These are phyloP conservation scores for Fusarium tanahbumbuense DNA, from an alignment of 2,329 filamentous ascomycete genomes.

Conservation along the genomic window DNA sequence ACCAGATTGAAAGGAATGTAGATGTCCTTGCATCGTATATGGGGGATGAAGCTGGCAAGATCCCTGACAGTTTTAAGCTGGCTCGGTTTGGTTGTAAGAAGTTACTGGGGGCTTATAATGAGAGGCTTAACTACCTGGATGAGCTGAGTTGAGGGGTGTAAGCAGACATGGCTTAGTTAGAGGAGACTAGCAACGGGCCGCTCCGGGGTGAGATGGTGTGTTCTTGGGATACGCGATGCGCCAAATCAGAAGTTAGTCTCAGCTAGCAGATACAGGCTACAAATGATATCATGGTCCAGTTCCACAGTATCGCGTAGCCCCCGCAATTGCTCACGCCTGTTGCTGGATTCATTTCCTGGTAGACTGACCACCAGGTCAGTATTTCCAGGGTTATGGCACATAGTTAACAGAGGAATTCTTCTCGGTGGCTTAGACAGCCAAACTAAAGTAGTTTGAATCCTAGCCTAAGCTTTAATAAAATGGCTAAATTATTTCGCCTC, in stretches of 20 bases:
- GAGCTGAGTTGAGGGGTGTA: neutral
- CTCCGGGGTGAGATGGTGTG: neutral
- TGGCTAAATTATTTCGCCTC: too few species aligned
- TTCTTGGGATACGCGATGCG: neutral
- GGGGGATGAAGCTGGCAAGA: neutral
- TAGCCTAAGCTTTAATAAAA: too few species aligned
- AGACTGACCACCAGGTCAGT: too few species aligned
- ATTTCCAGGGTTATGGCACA: too few species aligned
- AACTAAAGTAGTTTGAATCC: too few species aligned
- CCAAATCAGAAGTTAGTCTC: neutral
- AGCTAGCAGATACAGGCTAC: neutral
- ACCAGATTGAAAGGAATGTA: neutral
- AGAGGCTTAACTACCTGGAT: neutral
- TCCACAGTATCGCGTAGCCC: too few species aligned
- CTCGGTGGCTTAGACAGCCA: fast-evolving
- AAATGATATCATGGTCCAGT: neutral
- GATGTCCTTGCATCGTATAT: neutral
- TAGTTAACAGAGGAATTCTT: too few species aligned
- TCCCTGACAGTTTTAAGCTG: neutral
- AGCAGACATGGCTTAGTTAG: neutral
- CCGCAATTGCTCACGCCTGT: too few species aligned
- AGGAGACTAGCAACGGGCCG: neutral
- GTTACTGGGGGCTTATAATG: neutral
- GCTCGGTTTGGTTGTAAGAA: neutral
- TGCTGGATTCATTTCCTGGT: too few species aligned